Percentiles rank a stretch among this genome's conserved stretches.
phyloP scores from a whole-genome alignment of 352 stramenopile genomes.

The Phytophthora sp. region DNA sequence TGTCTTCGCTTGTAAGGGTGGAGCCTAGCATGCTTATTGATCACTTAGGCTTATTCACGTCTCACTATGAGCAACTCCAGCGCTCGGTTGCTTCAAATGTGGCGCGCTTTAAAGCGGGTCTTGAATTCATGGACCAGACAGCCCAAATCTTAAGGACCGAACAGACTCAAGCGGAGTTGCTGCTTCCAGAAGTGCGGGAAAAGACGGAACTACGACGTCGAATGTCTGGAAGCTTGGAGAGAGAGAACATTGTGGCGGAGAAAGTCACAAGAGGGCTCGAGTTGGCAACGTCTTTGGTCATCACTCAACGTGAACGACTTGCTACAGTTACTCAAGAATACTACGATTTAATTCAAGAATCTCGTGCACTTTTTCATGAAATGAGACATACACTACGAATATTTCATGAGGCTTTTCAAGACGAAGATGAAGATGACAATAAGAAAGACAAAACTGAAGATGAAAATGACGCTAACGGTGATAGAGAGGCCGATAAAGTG shows the following conservation, averaged over 20 bases:
- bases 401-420: constrained; percentile 44
- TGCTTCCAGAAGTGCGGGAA: constrained; percentile 60
- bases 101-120: constrained; percentile 39
- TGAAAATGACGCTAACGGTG: not conserved
- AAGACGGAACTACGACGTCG: constrained; percentile 48
- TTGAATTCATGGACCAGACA: constrained; percentile 62
- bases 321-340: constrained; percentile 59
- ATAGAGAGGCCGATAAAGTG: too few relatives aligned
- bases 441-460: not conserved
- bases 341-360: constrained; percentile 48
- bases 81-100: constrained; percentile 37
- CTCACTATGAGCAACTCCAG: constrained; percentile 40
- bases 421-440: not conserved
- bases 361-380: constrained; percentile 37
- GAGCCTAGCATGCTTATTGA: constrained; percentile 63
- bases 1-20: constrained; percentile 29
- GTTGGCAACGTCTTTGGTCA: constrained; percentile 44
- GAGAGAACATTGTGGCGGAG: constrained; percentile 50
- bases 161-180: constrained; percentile 50
- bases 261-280: constrained; percentile 61
- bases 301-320: constrained; percentile 49
- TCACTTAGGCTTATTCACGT: constrained; percentile 54
- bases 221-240: constrained; percentile 73
- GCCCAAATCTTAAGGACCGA: constrained; percentile 57
- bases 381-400: constrained; percentile 31